Conservation (phyloP, 1,284 basidiomycete species). For the Megacollybia platyphylla region DNA sequence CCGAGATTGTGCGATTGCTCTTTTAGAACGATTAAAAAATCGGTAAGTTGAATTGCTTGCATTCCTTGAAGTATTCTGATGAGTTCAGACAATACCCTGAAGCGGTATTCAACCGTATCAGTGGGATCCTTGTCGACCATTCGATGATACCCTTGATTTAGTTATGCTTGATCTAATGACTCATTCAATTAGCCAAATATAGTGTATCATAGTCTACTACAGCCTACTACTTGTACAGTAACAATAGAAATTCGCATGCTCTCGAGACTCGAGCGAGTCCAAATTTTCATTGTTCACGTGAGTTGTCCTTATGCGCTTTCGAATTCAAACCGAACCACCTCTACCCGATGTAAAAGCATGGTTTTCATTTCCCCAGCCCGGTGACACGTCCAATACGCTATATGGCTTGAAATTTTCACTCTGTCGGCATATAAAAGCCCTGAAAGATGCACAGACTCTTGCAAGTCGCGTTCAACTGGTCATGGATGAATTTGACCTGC, state of each 20-base stretch:
- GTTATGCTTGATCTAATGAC: neutral
- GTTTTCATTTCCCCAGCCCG: constrained; percentile 4
- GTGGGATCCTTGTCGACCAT: constrained; percentile 50
- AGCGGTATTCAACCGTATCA: constrained; percentile 55
- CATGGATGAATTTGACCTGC: constrained; percentile 8
- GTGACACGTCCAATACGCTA: neutral
- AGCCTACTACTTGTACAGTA: too few relatives aligned
- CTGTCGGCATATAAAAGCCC: constrained; percentile 4
- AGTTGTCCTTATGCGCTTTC: neutral
- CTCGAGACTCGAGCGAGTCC: too few relatives aligned
- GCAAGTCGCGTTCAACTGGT: constrained; percentile 4
- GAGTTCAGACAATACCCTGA: constrained; percentile 53
- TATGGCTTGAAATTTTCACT: constrained; percentile 6
- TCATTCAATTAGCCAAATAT: neutral
- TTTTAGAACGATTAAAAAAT: constrained; percentile 68
- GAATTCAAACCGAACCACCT: neutral
- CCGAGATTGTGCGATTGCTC: constrained; percentile 51
- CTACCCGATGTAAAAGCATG: constrained; percentile 8
- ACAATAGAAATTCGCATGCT: too few relatives aligned
- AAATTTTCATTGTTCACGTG: neutral
- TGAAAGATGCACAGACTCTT: constrained; percentile 1
- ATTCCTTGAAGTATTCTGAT: neutral
- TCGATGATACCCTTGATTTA: constrained; percentile 13
- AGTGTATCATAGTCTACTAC: neutral
- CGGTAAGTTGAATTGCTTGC: constrained; percentile 31